phyloP scores from a whole-genome alignment of 495 filamentous ascomycete genomes.

The Daldinia grandis region DNA sequence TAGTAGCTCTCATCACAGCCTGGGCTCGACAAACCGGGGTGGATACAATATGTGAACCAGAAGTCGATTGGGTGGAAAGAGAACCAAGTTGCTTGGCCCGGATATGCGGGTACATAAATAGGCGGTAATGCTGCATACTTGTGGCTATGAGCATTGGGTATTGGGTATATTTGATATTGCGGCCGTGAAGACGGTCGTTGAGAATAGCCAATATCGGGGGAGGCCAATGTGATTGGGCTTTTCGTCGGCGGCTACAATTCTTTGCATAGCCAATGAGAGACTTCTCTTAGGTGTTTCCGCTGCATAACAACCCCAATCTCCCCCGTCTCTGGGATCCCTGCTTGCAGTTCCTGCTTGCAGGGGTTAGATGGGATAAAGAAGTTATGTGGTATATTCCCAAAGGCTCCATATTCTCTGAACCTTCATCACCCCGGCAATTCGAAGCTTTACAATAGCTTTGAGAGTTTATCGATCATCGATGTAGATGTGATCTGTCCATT shows the following conservation, averaged over 20 bases:
- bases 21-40: slow-evolving; percentile 1
- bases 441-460: not conserved
- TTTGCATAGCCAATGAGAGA: slow-evolving; percentile 48
- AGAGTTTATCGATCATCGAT: not conserved
- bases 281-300: slow-evolving; percentile 17
- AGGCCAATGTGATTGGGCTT: slow-evolving; percentile 52
- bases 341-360: slow-evolving; percentile 20
- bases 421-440: slow-evolving; percentile 1
- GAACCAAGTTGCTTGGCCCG: slow-evolving; percentile 5
- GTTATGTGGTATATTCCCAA: not conserved
- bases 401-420: not conserved
- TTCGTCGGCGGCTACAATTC: slow-evolving; percentile 53
- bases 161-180: slow-evolving; percentile 32
- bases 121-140: slow-evolving; percentile 30
- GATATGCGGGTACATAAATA: slow-evolving; percentile 22
- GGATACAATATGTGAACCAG: slow-evolving; percentile 31
- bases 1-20: slow-evolving; percentile 25
- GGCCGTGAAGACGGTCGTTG: slow-evolving; percentile 30
- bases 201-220: slow-evolving; percentile 37
- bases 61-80: slow-evolving; percentile 36
- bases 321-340: slow-evolving; percentile 15
- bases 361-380: slow-evolving; percentile 17
- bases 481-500: not conserved
- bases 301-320: slow-evolving; percentile 34
- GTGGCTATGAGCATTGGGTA: slow-evolving; percentile 31